These are phyloP conservation scores for Penicillium occitanis DNA, from an alignment of 2,329 filamentous ascomycete species.

Conservation along the genomic window DNA sequence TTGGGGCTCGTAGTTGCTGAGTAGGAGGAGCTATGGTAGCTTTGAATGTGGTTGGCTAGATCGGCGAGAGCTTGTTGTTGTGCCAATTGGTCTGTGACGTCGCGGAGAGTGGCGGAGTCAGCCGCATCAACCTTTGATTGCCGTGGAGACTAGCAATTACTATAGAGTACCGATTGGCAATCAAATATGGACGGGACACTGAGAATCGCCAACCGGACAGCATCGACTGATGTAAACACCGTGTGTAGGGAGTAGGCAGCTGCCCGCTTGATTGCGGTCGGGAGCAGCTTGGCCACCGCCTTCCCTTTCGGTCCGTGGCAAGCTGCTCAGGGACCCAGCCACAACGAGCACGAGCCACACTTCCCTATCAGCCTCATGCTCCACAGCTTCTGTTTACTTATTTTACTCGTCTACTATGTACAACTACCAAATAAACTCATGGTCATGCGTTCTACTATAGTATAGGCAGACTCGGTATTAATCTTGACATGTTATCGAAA, in stretches of 20 bases:
- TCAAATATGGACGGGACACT: too few species aligned
- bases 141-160: too few species aligned
- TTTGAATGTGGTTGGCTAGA: constrained; percentile 8
- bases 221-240: constrained; percentile 4
- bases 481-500: background rate
- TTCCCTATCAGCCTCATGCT: background rate
- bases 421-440: background rate
- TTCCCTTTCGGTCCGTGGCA: background rate
- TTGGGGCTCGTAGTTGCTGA: background rate
- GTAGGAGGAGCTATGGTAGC: background rate
- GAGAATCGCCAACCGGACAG: background rate
- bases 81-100: background rate
- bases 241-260: background rate
- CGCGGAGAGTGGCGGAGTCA: background rate
- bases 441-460: background rate
- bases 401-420: background rate
- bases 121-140: background rate
- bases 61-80: background rate
- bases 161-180: too few species aligned
- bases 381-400: background rate
- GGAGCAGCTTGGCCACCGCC: constrained; percentile 7
- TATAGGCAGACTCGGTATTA: background rate
- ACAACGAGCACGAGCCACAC: background rate
- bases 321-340: background rate
- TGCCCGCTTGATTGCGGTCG: background rate